Evolutionary conservation across 2,329 filamentous ascomycete species (phyloP).

Genomic region (Parafenestella ontariensis): DNA sequence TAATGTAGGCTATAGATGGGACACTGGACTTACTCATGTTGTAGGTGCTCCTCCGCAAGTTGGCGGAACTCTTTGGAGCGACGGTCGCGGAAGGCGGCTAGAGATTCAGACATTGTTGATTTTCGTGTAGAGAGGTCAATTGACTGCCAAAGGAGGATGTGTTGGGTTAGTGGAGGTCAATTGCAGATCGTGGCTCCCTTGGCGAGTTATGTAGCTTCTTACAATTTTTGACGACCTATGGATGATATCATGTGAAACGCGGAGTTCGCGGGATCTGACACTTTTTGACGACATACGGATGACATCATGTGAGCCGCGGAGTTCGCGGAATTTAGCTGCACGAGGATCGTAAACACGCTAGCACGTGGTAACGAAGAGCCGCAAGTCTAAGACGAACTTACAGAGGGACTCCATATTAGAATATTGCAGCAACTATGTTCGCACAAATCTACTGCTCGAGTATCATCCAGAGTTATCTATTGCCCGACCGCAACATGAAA

Average conservation of each 20-base stretch:
- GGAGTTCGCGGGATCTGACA: not conserved
- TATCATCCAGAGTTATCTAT: too few species aligned
- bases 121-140: not conserved
- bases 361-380: constrained; percentile 1
- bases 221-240: not conserved
- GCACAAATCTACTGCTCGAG: too few species aligned
- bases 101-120: constrained; percentile 34
- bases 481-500: too few species aligned
- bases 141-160: not conserved
- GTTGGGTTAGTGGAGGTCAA: not conserved
- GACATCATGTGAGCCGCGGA: constrained; percentile 1
- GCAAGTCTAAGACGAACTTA: too few species aligned
- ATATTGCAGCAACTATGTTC: too few species aligned
- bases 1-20: not conserved
- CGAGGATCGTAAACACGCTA: constrained; percentile 2
- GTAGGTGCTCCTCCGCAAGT: constrained; percentile 42
- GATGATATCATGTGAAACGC: constrained; percentile 2
- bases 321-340: constrained; percentile 13
- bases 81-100: constrained; percentile 40
- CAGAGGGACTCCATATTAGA: too few species aligned
- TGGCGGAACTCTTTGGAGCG: constrained; percentile 37
- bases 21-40: constrained; percentile 41
- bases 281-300: not conserved
- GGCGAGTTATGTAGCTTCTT: not conserved
- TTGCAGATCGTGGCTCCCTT: not conserved